phyloP scores from a whole-genome alignment of 768 basidiomycete genomes.

The Thelephora ganbajun region DNA sequence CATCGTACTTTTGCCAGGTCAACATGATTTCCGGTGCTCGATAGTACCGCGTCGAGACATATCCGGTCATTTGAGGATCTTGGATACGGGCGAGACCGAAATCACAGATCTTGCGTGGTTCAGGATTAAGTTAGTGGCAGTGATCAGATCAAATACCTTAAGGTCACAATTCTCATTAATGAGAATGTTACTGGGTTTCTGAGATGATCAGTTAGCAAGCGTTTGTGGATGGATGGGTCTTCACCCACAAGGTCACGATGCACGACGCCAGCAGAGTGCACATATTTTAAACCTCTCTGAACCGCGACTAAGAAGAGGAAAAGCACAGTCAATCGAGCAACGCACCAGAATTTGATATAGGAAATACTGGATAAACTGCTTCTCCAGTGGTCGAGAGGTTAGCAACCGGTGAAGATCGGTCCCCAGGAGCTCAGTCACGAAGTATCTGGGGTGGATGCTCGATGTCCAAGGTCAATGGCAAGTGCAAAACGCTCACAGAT shows the following conservation, averaged over 20 bases:
- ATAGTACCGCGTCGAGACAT: conserved; percentile 98
- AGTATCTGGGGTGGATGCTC: conserved; percentile 50
- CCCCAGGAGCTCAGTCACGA: conserved; percentile 95
- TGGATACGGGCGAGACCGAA: conserved; percentile 98
- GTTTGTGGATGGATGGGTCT: neutral
- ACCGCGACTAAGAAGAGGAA: conserved; percentile 2
- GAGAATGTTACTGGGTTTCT: conserved; percentile 99
- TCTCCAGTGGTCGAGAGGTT: conserved; percentile 93
- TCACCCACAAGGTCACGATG: conserved; percentile 81
- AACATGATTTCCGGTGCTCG: conserved; percentile 99
- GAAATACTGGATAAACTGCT: conserved; percentile 99
- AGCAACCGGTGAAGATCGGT: conserved; percentile 96
- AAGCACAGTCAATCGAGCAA: conserved; percentile 5
- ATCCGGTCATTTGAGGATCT: conserved; percentile 99
- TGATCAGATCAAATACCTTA: conserved; percentile 43
- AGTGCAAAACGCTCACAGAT: conserved; percentile 48
- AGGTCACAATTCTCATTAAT: conserved; percentile 99
- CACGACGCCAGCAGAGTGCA: conserved; percentile 97
- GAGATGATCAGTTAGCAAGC: conserved; percentile 5
- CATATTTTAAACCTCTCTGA: conserved; percentile 96
- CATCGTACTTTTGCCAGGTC: conserved; percentile 99
- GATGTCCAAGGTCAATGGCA: conserved; percentile 2
- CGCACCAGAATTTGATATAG: conserved; percentile 93
- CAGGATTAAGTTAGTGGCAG: conserved; percentile 1
- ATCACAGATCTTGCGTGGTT: conserved; percentile 71